Evolutionary conservation across 768 basidiomycete species (phyloP).

Genomic region (Multifurca ochricompacta): DNA sequence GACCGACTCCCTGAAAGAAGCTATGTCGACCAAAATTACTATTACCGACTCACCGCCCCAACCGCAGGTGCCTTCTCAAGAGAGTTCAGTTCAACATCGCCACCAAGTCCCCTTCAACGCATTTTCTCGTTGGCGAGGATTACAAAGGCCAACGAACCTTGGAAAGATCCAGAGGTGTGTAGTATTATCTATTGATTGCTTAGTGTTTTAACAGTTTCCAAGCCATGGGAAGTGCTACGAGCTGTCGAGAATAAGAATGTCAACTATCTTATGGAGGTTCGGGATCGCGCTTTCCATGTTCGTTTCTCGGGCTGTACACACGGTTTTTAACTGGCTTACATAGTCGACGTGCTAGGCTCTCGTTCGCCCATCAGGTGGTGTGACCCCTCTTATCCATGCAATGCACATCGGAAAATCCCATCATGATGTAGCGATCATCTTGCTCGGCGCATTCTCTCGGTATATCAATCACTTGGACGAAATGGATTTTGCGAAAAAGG

Average conservation of each 20-base stretch:
- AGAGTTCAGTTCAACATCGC: conserved; percentile 3
- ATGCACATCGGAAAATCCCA: conserved; percentile 73
- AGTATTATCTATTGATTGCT: not conserved
- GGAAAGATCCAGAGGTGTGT: conserved; percentile 20
- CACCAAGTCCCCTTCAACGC: conserved; percentile 14
- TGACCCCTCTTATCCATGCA: conserved; percentile 86
- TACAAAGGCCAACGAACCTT: conserved; percentile 10
- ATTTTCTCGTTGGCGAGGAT: conserved; percentile 21
- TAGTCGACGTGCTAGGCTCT: conserved; percentile 43
- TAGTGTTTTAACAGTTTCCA: not conserved
- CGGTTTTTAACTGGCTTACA: not conserved
- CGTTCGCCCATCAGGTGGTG: conserved; percentile 76
- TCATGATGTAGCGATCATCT: conserved; percentile 75
- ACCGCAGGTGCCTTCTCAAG: conserved; percentile 5
- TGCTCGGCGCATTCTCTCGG: conserved; percentile 85
- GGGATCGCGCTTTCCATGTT: conserved; percentile 75
- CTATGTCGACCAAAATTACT: conserved; percentile 23
- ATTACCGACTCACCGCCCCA: conserved; percentile 31
- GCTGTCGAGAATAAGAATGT: conserved; percentile 85
- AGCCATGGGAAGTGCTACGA: conserved; percentile 65
- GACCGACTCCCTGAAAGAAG: conserved; percentile 21
- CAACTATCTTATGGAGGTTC: conserved; percentile 72
- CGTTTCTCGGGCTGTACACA: conserved; percentile 25
- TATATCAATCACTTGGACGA: conserved; percentile 88
- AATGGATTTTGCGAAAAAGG: conserved; percentile 57